Percentiles rank a stretch among this genome's conserved stretches.
These are phyloP conservation scores for Calonectria pauciramosa DNA, from an alignment of 2,329 filamentous ascomycete genomes.

Conservation along the genomic window DNA sequence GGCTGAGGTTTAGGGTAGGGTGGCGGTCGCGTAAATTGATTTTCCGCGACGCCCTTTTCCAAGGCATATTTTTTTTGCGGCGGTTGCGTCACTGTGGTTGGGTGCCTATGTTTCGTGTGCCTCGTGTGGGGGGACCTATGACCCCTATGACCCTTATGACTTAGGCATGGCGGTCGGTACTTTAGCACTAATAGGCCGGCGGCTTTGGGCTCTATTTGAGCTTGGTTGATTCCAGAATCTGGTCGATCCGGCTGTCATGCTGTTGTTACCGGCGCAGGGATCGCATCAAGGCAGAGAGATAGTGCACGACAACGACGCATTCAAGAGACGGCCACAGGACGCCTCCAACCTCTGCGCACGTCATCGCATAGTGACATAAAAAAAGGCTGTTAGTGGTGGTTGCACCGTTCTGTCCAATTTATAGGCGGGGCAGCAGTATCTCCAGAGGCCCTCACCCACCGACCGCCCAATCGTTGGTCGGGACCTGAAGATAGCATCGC, in stretches of 20 bases:
- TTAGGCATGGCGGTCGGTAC: neutral
- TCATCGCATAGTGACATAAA: neutral
- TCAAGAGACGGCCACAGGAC: neutral
- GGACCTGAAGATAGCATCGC: slow-evolving; percentile 17
- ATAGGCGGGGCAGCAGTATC: slow-evolving; percentile 25
- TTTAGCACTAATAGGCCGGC: neutral
- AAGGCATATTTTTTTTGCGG: neutral
- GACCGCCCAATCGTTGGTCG: slow-evolving; percentile 9
- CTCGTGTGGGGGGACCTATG: slow-evolving; percentile 13
- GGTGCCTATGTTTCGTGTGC: slow-evolving; percentile 43
- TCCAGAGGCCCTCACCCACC: slow-evolving; percentile 22
- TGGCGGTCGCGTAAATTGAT: slow-evolving; percentile 39
- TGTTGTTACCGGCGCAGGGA: neutral
- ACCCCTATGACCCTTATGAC: neutral
- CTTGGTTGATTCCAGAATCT: neutral
- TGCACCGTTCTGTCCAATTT: slow-evolving; percentile 3
- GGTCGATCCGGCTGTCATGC: neutral
- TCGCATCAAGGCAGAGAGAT: neutral
- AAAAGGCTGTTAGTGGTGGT: neutral
- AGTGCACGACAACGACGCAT: neutral
- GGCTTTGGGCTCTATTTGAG: neutral
- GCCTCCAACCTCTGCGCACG: neutral
- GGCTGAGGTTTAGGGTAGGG: slow-evolving; percentile 8
- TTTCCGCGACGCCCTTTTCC: slow-evolving; percentile 30
- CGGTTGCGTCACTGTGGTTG: slow-evolving; percentile 51